Base-by-base conservation (phyloP, 306 rosid genomes). In the Rosa chinensis region DNA sequence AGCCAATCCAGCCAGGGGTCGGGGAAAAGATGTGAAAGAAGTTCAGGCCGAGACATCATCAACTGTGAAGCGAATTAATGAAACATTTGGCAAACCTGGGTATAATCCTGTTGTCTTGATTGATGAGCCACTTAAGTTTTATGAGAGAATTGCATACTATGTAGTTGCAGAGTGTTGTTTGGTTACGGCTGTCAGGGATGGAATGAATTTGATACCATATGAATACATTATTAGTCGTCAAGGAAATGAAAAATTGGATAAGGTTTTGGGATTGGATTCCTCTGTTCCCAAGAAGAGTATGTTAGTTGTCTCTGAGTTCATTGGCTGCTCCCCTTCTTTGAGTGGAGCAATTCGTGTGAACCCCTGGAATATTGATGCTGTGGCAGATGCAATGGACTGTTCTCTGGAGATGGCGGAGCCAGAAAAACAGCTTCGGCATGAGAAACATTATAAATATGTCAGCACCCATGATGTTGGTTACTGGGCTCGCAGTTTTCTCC, bases 261-360 rank as follows among this genome's bases (percentile, higher is more conserved):
- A 82, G 76, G 82, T 89, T 50, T 70, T 91, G 87, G 90, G 92
- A 23, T 66, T 87, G 66, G 73, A 72, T 11, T 45, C 88, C 10
- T 78, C 84, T 21, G 71, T 82, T 44, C 86, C 73, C 5, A 90
- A 85, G 86, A 93, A 88, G 83, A 93, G 97, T 83, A 91, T 86
- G 94, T 78, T 92, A 43, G 97, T 92, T 82, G 92, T 92, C 61
- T 92, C 97, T 2, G 97, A 92, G 67, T 92, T 92, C 85, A 92
- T 92, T 70, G 97, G 97, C 21, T 92, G 97, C 83, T 92, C 97
- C 12, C 97, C 97, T 5, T 92, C 97, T 48, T 84, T 92, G 78
- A 90, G 97, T 69, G 97, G 97, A 61, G 97, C 97, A 32, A 90
- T 92, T 79, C 91, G 96, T 52, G 97, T 92, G 77, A 92, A 92